Conservation (phyloP, 495 filamentous ascomycete genomes). For the Aspergillus hancockii region DNA sequence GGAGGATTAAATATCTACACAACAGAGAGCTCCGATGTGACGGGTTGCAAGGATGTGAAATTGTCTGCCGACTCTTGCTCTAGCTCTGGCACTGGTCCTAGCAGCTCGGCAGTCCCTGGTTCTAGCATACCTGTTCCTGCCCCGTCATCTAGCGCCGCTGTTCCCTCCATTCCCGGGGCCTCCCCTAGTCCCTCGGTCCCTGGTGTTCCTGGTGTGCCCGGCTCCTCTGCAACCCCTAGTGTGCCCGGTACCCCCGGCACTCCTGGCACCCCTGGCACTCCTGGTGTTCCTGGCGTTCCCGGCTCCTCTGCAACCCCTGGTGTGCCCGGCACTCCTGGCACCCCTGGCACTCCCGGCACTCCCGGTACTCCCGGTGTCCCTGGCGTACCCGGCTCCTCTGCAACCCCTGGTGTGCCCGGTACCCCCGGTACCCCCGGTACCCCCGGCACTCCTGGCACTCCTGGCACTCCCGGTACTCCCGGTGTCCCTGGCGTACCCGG, state of each 20-base stretch:
- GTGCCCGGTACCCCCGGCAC: neutral
- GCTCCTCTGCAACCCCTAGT: neutral
- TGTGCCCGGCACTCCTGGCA: slow-evolving; percentile 11
- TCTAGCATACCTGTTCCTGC: slow-evolving; percentile 15
- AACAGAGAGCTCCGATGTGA: slow-evolving; percentile 41
- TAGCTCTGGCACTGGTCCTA: slow-evolving; percentile 26
- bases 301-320: neutral
- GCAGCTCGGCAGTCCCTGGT: slow-evolving; percentile 16
- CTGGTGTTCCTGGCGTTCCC: slow-evolving; percentile 15
- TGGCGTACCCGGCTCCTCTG: slow-evolving; percentile 1
- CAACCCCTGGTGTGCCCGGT: slow-evolving; percentile 13
- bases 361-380: slow-evolving; percentile 7
- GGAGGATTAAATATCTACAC: slow-evolving; percentile 55
- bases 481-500: too few species aligned
- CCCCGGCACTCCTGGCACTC: slow-evolving; percentile 8
- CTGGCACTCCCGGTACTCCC: slow-evolving; percentile 10
- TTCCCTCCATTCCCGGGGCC: neutral
- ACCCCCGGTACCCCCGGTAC: slow-evolving; percentile 1
- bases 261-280: slow-evolving; percentile 10
- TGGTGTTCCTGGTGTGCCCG: too few species aligned
- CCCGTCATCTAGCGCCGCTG: slow-evolving; percentile 5
- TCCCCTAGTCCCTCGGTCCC: slow-evolving; percentile 3
- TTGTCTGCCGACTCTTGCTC: slow-evolving; percentile 52
- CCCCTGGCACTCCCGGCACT: slow-evolving; percentile 6
- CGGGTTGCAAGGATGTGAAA: slow-evolving; percentile 47